Percentiles rank a stretch among this genome's conserved stretches.
These are phyloP conservation scores for Pestalotiopsis sp. DNA, from an alignment of 2,329 filamentous ascomycete species.

Conservation along the genomic window DNA sequence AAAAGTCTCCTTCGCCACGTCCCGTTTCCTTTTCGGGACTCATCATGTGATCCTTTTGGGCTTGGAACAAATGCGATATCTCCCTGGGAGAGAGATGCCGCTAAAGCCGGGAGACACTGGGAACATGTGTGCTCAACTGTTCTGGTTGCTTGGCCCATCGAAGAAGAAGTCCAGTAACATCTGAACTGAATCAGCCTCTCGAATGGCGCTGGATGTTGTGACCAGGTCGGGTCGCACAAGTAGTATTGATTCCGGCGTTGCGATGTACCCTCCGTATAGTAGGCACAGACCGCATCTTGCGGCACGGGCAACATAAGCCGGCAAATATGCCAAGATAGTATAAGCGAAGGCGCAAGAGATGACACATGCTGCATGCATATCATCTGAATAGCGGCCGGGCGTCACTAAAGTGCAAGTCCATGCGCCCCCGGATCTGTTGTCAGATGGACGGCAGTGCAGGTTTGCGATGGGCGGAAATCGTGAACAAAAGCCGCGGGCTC, in stretches of 20 bases:
- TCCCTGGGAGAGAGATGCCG: background rate
- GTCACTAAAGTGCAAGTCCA: background rate
- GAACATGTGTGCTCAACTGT: background rate
- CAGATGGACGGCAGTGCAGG: conserved; percentile 2
- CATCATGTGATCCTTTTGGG: background rate
- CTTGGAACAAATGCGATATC: background rate
- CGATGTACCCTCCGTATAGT: background rate
- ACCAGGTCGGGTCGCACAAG: too few species aligned
- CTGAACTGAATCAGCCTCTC: too few species aligned
- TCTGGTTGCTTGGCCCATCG: too few species aligned
- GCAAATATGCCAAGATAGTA: background rate
- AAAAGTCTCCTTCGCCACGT: background rate
- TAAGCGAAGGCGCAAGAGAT: background rate
- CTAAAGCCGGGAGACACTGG: background rate
- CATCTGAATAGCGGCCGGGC: background rate
- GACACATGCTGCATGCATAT: background rate
- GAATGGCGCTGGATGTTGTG: too few species aligned
- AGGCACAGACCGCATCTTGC: background rate
- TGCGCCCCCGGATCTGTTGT: background rate
- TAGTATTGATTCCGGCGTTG: too few species aligned
- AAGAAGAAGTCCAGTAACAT: too few species aligned
- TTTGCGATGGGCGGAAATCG: background rate
- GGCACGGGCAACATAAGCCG: background rate
- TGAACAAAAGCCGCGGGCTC: conserved; percentile 8
- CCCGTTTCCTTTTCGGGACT: background rate